Conservation (phyloP, 768 basidiomycete genomes). For the Mycena latifolia region DNA sequence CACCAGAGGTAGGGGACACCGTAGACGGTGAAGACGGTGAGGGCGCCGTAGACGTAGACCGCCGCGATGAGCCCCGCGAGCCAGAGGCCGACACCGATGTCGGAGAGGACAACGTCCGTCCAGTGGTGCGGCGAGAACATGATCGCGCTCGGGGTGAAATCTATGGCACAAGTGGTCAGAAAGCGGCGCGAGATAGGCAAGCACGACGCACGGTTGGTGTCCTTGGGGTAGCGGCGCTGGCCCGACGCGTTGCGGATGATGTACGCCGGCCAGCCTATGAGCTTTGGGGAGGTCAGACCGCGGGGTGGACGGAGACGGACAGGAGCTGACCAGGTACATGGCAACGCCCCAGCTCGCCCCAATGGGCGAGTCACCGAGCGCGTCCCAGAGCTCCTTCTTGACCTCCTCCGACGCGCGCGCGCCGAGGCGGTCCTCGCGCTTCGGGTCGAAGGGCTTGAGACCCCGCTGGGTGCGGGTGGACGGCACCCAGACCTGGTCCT, state of each 20-base stretch:
- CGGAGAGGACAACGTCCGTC: conserved; percentile 82
- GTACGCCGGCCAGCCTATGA: conserved; percentile 78
- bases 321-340: conserved; percentile 70
- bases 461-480: conserved; percentile 80
- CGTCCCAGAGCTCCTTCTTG: conserved; percentile 83
- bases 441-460: conserved; percentile 73
- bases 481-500: conserved; percentile 97
- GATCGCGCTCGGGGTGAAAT: conserved; percentile 83
- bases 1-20: conserved; percentile 91
- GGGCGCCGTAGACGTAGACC: conserved; percentile 72
- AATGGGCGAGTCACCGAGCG: conserved; percentile 92
- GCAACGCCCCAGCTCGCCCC: conserved; percentile 65
- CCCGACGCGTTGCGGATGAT: conserved; percentile 74
- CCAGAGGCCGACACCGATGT: conserved; percentile 85
- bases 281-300: conserved; percentile 40
- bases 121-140: conserved; percentile 91
- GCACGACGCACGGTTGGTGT: conserved; percentile 70
- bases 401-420: conserved; percentile 75
- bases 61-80: conserved; percentile 66
- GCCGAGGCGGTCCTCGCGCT: conserved; percentile 73
- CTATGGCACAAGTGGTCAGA: conserved; percentile 41
- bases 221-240: conserved; percentile 69
- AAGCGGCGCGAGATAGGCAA: conserved; percentile 38
- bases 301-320: background rate
- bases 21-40: conserved; percentile 83